Evolutionary conservation across 2,329 filamentous ascomycete genomes (phyloP), one percentile per base, ranked within the genome.

Genomic region (Penicillium crustosum): DNA sequence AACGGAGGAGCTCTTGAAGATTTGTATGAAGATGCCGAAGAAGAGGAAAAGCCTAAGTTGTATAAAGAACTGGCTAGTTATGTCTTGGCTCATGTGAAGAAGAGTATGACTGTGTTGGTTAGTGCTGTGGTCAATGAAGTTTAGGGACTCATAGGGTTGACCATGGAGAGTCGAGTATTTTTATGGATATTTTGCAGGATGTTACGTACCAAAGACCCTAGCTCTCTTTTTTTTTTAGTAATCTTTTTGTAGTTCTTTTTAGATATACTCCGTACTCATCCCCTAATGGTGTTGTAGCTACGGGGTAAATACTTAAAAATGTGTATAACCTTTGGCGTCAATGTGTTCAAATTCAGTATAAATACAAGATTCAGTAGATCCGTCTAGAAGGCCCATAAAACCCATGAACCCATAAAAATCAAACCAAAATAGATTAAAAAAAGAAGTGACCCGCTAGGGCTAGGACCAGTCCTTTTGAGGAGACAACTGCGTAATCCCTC

Each of bases 401-500:
- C 12, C 31, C 31, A 6, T 31, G 12, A 33, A 33, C 12, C 31
- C 31, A 15, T 33, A 13, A 13, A 13, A 33, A 33, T 33, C 12
- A 6, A 6, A 33, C 31, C 12, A 33, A 33, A 33, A 33, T 33
- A 33, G 31, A 33, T 33, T 33, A 33, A 33, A 33, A 33, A 6
- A 15, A 33, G 13, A 33, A 13, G 12, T 33, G 31, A 33, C 12
- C 31, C 31, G 31, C 31, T 49, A 15, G 44, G 43, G 27, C 45
- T 48, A 7, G 19, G 31, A 48, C 49, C 49, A 27, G 49, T 35
- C 29, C 41, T 27, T 27, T 36, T 47, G 33, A 35, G 29, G 38
- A 50, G 9, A 31, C 49, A 29, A 55, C 53, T 51, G 53, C 47
- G 53, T 56, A 56, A 56, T 56, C 53, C 12, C 29, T 55, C 52